phyloP scores from a whole-genome alignment of 257 asterid species.

The Nicotiana benthamiana region DNA sequence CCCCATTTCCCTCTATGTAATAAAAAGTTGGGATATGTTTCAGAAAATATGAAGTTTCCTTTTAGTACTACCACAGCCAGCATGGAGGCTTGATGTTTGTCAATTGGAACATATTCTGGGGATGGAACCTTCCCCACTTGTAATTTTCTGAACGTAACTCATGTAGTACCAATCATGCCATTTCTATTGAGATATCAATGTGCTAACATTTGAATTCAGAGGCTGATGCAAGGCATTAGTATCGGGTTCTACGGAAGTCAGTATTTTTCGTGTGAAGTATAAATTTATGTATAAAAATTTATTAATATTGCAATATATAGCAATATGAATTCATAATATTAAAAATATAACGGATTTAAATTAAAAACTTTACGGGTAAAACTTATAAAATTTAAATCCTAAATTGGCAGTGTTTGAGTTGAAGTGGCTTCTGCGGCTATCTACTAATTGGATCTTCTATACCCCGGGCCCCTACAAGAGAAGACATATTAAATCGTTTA shows the following conservation, averaged over 20 bases:
- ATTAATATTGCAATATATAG: no score
- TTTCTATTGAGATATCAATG: neutral
- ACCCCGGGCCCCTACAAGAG: neutral
- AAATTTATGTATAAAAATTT: no score
- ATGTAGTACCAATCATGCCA: neutral
- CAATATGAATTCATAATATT: no score
- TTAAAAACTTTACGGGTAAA: no score
- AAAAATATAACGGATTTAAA: no score
- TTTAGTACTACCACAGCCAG: neutral
- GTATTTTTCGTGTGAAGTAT: no score
- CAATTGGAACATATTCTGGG: neutral
- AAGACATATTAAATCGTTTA: no score
- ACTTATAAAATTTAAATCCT: no score
- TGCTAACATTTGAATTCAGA: neutral
- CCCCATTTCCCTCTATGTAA: neutral
- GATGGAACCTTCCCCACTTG: neutral
- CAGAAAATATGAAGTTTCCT: neutral
- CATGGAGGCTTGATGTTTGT: neutral
- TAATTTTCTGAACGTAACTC: neutral
- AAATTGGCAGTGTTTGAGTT: no score
- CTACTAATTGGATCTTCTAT: neutral
- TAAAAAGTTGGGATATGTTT: neutral
- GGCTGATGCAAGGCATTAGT: no score
- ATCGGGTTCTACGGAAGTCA: no score
- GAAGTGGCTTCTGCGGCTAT: neutral